phyloP scores from a whole-genome alignment of 2,329 filamentous ascomycete species.

The Bipolaris cookei region DNA sequence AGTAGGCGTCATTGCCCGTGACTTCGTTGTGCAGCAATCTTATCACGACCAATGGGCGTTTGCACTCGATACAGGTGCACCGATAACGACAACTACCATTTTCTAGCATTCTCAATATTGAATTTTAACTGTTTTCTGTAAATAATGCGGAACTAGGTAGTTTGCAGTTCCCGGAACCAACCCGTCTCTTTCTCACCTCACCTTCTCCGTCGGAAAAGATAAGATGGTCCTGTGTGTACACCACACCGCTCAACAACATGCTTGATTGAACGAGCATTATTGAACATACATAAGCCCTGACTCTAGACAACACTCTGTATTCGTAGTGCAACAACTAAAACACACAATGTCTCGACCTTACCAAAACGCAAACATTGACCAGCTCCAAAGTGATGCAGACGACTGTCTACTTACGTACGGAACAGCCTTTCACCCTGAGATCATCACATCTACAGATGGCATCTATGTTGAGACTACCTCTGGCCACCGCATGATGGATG shows the following conservation, averaged over 20 bases:
- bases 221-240: neutral
- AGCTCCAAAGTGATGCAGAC: constrained; percentile 32
- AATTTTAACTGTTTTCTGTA: constrained; percentile 1
- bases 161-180: neutral
- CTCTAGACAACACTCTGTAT: no score
- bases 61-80: neutral
- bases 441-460: constrained; percentile 37
- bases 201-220: constrained; percentile 12
- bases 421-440: constrained; percentile 37
- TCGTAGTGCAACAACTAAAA: neutral
- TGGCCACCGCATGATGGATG: constrained; percentile 43
- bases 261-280: neutral
- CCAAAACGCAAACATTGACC: constrained; percentile 20
- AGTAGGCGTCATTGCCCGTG: neutral
- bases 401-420: constrained; percentile 31
- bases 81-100: neutral
- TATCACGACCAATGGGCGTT: neutral
- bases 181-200: neutral
- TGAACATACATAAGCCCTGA: no score
- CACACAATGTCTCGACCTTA: constrained; percentile 25
- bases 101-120: neutral
- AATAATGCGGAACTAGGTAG: neutral
- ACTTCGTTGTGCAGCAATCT: neutral
- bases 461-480: constrained; percentile 40
- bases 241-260: neutral